Percentiles rank a stretch among this genome's conserved stretches.
Conservation (phyloP, 139 green algal genomes). For the Asterochloris sp. region DNA sequence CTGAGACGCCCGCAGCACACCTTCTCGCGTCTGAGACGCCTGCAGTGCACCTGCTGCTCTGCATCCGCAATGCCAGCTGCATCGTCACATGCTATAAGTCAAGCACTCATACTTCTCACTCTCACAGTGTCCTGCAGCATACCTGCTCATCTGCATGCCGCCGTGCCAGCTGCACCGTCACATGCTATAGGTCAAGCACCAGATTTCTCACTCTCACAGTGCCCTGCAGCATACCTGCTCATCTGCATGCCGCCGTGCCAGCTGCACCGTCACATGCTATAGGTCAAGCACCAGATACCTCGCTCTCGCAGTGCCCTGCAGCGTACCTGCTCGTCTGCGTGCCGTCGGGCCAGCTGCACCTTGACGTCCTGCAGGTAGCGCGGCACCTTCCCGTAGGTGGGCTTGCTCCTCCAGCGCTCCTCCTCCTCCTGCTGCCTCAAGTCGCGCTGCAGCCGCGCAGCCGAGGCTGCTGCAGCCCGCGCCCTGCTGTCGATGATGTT, state of each 20-base stretch:
- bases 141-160: no score
- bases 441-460: slow-evolving; percentile 3
- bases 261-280: slow-evolving; percentile 11
- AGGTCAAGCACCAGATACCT: slow-evolving; percentile 2
- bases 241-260: slow-evolving; percentile 11
- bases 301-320: no score
- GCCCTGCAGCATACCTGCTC: background rate
- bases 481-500: slow-evolving; percentile 17
- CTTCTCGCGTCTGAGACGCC: no score
- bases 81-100: no score
- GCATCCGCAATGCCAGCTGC: no score
- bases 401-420: slow-evolving; percentile 16
- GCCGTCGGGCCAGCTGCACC: slow-evolving; percentile 11
- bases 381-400: slow-evolving; percentile 10
- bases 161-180: no score
- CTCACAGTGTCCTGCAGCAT: no score
- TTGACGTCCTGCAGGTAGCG: slow-evolving; percentile 17
- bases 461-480: background rate
- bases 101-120: no score
- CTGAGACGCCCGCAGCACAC: no score
- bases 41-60: no score
- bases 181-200: no score
- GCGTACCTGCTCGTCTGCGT: slow-evolving; percentile 3
- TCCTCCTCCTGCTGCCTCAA: background rate
- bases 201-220: no score